Evolutionary conservation across 1,139 yeast genomes (phyloP), one percentile per base, ranked within the genome.

Genomic region (Scheffersomyces cryptocercus): DNA sequence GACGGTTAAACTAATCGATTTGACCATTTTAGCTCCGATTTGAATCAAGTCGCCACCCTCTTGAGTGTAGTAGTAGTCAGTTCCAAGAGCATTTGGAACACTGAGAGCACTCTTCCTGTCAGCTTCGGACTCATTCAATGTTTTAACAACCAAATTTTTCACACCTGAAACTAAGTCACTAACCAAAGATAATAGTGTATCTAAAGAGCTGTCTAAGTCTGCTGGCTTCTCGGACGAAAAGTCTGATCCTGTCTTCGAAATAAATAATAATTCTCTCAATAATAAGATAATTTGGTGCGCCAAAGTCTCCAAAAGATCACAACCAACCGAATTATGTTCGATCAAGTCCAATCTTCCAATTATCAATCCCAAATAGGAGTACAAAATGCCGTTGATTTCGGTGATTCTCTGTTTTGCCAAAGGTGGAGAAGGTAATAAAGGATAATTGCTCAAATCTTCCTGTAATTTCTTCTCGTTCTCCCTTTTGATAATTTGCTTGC

Each of bases 291-390:
- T 73, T 53, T 86, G 93, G 53, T 84, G 88, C 3, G 85, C 79
- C 15, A 86, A 67, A 13, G 77, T 73, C 54, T 85, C 91, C 41
- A 86, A 61, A 11, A 82, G 65, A 51, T 84, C 85, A 58, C 88
- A 83, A 1, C 91, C 91, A 16, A 72, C 70, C 4, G 83, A 76
- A 56, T 85, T 86, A 55, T 84, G 86, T 56, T 86, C 93, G 38
- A 85, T 81, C 59, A 86, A 70, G 59, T 86, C 93, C 51, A 86
- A 65, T 54, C 95, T 68, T 8, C 95, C 95, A 13, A 85, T 72
- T 8, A 86, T 77, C 49, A 86, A 57, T 2, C 90, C 88, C 54
- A 90, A 74, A 56, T 89, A 89, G 1, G 83, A 76, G 50, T 82
- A 80, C 32, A 90, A 65, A 1, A 88, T 77, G 14, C 83, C 82